Conservation (phyloP, 2,329 filamentous ascomycete genomes). For the Cladophialophora psammophila region DNA sequence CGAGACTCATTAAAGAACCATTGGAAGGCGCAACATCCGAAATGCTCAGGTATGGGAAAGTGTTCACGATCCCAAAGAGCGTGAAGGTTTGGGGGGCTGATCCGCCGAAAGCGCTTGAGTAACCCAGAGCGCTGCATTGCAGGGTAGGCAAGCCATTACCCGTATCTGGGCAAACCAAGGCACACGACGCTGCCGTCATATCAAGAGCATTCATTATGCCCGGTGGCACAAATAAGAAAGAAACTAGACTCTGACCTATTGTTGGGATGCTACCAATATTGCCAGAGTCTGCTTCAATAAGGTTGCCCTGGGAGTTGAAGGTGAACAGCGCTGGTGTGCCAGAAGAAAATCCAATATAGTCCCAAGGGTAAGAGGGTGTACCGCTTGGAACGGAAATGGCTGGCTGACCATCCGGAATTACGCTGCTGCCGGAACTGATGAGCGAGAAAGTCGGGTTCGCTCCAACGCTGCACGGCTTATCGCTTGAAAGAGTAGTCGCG, state of each 20-base stretch:
- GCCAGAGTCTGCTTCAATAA: constrained; percentile 2
- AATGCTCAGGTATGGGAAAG: constrained; percentile 13
- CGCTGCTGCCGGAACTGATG: constrained; percentile 9
- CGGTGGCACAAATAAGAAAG: constrained; percentile 10
- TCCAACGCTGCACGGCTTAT: constrained; percentile 10
- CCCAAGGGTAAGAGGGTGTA: constrained; percentile 3
- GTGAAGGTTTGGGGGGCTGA: no score
- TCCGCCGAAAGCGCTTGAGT: background rate
- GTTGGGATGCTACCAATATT: constrained; percentile 8
- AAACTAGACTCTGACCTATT: background rate
- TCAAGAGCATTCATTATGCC: constrained; percentile 8
- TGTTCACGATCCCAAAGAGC: background rate
- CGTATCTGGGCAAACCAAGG: constrained; percentile 3
- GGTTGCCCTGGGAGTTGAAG: constrained; percentile 7
- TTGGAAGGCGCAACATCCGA: background rate
- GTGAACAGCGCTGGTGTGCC: constrained; percentile 17
- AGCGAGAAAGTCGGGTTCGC: constrained; percentile 21
- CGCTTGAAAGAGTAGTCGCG: background rate
- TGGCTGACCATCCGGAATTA: constrained; percentile 5
- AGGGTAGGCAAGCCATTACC: background rate
- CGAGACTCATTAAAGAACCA: constrained; percentile 5
- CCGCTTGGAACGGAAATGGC: constrained; percentile 2
- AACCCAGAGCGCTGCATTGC: constrained; percentile 1
- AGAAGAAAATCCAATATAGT: constrained; percentile 13
- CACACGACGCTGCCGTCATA: background rate